Conservation (phyloP, 2,329 filamentous ascomycete species). For the Ophiostoma quercus region DNA sequence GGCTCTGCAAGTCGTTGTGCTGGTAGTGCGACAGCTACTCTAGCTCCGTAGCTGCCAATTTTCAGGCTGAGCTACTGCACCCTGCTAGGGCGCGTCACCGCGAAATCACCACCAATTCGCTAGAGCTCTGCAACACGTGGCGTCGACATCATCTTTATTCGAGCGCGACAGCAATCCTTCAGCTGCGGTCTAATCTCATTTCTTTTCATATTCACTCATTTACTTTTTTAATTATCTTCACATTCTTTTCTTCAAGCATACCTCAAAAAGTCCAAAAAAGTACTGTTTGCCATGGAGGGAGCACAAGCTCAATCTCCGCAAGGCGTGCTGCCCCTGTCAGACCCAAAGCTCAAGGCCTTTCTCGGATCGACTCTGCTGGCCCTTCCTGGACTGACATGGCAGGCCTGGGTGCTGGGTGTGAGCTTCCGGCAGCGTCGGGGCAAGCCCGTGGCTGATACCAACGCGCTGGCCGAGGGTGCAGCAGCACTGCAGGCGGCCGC, state of each 20-base stretch:
- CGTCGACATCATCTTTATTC: background rate
- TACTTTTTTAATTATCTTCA: background rate
- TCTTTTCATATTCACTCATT: background rate
- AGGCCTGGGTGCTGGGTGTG: slow-evolving; percentile 26
- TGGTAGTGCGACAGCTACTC: slow-evolving; percentile 6
- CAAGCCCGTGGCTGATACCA: slow-evolving; percentile 21
- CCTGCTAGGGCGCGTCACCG: background rate
- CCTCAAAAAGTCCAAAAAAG: background rate
- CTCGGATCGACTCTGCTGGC: slow-evolving; percentile 27
- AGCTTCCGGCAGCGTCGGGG: slow-evolving; percentile 26
- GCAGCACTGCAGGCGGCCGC: slow-evolving; percentile 5
- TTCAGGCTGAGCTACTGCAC: background rate
- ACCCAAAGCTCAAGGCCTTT: slow-evolving; percentile 24
- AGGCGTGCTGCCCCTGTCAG: slow-evolving; percentile 11
- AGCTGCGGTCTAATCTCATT: background rate
- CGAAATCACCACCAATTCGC: slow-evolving; percentile 6
- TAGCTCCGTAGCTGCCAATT: background rate
- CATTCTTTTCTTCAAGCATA: background rate
- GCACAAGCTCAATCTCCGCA: background rate
- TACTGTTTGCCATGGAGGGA: slow-evolving; percentile 19
- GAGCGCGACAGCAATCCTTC: background rate
- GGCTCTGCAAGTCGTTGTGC: background rate
- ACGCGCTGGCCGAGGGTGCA: slow-evolving; percentile 19
- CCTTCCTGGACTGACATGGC: slow-evolving; percentile 26
- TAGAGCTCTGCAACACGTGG: slow-evolving; percentile 7